phyloP scores from a whole-genome alignment of 495 filamentous ascomycete species.

The Xylaria sp. region DNA sequence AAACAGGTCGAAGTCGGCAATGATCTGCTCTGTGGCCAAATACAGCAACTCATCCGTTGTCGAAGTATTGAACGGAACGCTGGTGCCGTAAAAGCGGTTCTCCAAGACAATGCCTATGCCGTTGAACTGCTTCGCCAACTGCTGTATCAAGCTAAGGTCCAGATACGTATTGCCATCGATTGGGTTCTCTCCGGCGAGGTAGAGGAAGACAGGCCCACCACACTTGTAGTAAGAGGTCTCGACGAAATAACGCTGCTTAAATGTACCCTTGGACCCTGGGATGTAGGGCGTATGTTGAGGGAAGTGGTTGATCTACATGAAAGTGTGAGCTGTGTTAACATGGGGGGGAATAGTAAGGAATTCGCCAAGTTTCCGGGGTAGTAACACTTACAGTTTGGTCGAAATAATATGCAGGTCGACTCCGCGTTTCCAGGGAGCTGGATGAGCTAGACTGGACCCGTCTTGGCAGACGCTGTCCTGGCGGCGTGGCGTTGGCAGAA shows the following conservation, averaged over 20 bases:
- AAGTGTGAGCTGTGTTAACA: neutral
- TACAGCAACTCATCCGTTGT: slow-evolving; percentile 47
- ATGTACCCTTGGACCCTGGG: slow-evolving; percentile 46
- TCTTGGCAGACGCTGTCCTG: slow-evolving; percentile 20
- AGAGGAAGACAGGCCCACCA: slow-evolving; percentile 49
- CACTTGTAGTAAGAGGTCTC: slow-evolving; percentile 50
- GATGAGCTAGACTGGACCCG: slow-evolving; percentile 5
- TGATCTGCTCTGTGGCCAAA: slow-evolving; percentile 49
- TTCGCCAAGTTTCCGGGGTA: neutral
- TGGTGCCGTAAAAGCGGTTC: slow-evolving; percentile 49
- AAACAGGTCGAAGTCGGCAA: slow-evolving; percentile 49
- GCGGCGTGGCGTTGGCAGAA: neutral
- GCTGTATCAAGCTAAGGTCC: slow-evolving; percentile 34
- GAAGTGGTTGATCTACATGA: slow-evolving; percentile 47
- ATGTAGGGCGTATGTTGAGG: slow-evolving; percentile 42
- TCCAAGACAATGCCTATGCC: slow-evolving; percentile 51
- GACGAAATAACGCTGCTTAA: slow-evolving; percentile 49
- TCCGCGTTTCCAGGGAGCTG: neutral
- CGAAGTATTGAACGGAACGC: slow-evolving; percentile 41
- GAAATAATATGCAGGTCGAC: slow-evolving; percentile 21
- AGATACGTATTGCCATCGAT: slow-evolving; percentile 38
- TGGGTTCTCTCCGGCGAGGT: slow-evolving; percentile 48
- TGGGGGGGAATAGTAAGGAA: neutral
- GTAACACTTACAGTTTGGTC: slow-evolving; percentile 20
- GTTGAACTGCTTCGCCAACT: slow-evolving; percentile 46